Conservation (phyloP, 768 basidiomycete genomes). For the Pisolithus orientalis region DNA sequence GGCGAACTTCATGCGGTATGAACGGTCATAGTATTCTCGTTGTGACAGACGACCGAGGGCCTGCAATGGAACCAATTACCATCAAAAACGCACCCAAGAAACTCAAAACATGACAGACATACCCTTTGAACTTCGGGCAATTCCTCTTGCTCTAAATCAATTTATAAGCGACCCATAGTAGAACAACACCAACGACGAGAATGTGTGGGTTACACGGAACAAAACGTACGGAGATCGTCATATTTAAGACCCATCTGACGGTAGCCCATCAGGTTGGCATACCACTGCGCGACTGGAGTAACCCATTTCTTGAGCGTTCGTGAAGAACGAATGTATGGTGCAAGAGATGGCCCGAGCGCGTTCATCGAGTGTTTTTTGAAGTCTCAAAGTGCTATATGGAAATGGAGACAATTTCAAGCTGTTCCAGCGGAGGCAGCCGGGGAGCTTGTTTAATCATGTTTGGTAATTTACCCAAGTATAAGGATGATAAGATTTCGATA, state of each 20-base stretch:
- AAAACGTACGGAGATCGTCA: constrained; percentile 84
- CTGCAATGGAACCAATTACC: constrained; percentile 33
- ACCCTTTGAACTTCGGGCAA: constrained; percentile 74
- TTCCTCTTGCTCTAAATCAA: constrained; percentile 64
- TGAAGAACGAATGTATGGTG: constrained; percentile 66
- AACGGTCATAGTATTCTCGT: constrained; percentile 82
- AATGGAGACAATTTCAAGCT: constrained; percentile 2
- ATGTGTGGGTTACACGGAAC: constrained; percentile 1
- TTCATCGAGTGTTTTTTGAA: constrained; percentile 27
- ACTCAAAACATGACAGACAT: constrained; percentile 23
- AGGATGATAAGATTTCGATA: constrained; percentile 30
- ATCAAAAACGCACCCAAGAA: not conserved
- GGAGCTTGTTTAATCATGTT: constrained; percentile 39
- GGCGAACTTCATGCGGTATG: constrained; percentile 82
- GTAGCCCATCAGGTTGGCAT: constrained; percentile 76
- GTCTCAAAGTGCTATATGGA: constrained; percentile 14
- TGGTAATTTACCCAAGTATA: constrained; percentile 13
- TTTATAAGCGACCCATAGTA: not conserved
- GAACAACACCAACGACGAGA: not conserved
- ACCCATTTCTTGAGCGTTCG: constrained; percentile 61
- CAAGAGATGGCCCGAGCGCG: constrained; percentile 67
- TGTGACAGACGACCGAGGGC: constrained; percentile 78
- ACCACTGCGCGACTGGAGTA: constrained; percentile 78
- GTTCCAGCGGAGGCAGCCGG: constrained; percentile 19
- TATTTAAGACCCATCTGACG: constrained; percentile 85